Evolutionary conservation across 2,329 filamentous ascomycete genomes (phyloP).

Genomic region (Trichoderma brevicompactum): DNA sequence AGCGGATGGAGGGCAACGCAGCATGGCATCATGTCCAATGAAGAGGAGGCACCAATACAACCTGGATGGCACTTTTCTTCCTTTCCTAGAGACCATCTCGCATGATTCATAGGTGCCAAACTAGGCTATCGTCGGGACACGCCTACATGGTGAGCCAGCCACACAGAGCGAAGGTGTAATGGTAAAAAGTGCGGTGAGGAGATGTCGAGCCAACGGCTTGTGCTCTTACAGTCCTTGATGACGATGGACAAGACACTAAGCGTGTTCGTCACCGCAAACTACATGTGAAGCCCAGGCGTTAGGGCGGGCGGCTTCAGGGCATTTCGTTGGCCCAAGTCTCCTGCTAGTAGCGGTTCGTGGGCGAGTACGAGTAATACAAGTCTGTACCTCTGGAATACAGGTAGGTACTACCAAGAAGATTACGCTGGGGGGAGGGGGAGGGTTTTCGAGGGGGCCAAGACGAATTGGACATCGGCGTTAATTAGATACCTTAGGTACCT

Average conservation of each 20-base stretch:
- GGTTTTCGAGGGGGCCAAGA: too few relatives aligned
- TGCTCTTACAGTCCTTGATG: conserved; percentile 18
- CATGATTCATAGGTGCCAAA: conserved; percentile 25
- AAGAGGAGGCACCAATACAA: conserved; percentile 8
- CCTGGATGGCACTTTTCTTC: background rate
- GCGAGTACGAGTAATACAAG: background rate
- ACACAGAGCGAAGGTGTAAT: background rate
- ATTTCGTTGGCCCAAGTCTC: background rate
- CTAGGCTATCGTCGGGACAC: conserved; percentile 32
- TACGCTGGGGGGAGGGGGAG: too few relatives aligned
- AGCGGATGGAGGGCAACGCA: conserved; percentile 16
- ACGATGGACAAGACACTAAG: conserved; percentile 20
- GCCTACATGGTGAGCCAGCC: conserved; percentile 13
- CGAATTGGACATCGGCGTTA: conserved; percentile 1
- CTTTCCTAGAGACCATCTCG: conserved; percentile 28
- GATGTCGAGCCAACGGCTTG: conserved; percentile 17
- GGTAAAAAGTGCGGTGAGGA: conserved; percentile 31
- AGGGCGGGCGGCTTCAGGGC: conserved; percentile 15
- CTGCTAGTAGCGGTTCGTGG: too few relatives aligned
- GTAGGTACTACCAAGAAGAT: background rate
- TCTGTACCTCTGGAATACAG: background rate
- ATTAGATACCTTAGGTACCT: background rate
- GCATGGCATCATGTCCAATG: conserved; percentile 21
- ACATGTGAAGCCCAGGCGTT: background rate
- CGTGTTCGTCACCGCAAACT: background rate